Evolutionary conservation across 2,329 filamentous ascomycete genomes (phyloP).

Genomic region (Emericellopsis cladophorae): DNA sequence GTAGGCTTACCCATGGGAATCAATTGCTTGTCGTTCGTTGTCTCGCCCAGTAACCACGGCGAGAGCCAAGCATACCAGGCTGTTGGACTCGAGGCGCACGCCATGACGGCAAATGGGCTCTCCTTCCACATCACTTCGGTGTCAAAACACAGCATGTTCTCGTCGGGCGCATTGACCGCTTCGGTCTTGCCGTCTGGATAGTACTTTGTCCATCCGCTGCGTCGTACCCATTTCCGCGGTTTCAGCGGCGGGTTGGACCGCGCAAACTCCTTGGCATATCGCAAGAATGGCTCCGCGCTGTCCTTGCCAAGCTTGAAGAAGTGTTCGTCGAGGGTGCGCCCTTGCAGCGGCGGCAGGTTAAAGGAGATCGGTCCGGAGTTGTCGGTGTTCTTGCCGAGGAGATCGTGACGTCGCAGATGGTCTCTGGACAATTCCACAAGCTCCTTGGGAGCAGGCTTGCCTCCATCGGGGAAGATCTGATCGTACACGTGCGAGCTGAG

Average conservation of each 20-base stretch:
- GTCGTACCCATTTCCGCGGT: slow-evolving; percentile 59
- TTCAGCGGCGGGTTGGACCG: slow-evolving; percentile 43
- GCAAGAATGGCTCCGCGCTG: slow-evolving; percentile 73
- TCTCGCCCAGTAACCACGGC: slow-evolving; percentile 83
- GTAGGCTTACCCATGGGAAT: slow-evolving; percentile 74
- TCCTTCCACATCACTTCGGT: slow-evolving; percentile 96
- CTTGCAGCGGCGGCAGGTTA: slow-evolving; percentile 69
- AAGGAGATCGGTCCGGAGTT: slow-evolving; percentile 66
- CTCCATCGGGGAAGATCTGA: slow-evolving; percentile 62
- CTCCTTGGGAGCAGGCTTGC: slow-evolving; percentile 47
- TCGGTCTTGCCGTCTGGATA: slow-evolving; percentile 58
- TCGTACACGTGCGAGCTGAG: slow-evolving; percentile 70
- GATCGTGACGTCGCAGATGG: slow-evolving; percentile 73
- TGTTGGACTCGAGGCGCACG: slow-evolving; percentile 77
- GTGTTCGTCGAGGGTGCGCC: slow-evolving; percentile 79
- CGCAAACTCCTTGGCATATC: slow-evolving; percentile 62
- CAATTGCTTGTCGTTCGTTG: slow-evolving; percentile 63
- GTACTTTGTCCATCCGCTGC: slow-evolving; percentile 94
- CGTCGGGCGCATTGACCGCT: slow-evolving; percentile 62
- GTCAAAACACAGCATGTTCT: slow-evolving; percentile 79
- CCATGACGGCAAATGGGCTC: slow-evolving; percentile 89
- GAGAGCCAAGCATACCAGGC: slow-evolving; percentile 98
- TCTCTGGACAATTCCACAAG: slow-evolving; percentile 71
- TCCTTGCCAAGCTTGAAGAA: slow-evolving; percentile 82
- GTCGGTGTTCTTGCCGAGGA: slow-evolving; percentile 84